Conservation (phyloP, 805 yeast genomes). For the Phaffomyces thermotolerans region DNA sequence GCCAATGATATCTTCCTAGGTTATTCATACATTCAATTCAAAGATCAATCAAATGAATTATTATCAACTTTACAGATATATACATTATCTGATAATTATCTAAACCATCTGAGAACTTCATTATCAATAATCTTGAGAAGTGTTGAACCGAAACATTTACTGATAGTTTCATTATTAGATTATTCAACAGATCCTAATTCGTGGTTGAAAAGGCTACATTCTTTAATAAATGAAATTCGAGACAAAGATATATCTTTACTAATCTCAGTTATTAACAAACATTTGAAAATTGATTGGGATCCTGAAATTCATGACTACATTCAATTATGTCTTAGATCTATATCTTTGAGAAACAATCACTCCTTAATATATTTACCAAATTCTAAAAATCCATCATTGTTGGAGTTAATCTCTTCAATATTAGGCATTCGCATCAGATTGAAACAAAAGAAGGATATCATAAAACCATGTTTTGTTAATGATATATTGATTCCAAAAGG, state of each 20-base stretch:
- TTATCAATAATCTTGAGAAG: not conserved
- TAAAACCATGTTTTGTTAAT: conserved; percentile 5
- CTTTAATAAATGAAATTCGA: not conserved
- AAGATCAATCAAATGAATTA: conserved; percentile 10
- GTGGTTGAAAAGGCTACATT: conserved; percentile 8
- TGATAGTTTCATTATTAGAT: conserved; percentile 14
- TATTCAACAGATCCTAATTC: conserved; percentile 10
- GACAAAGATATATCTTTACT: not conserved
- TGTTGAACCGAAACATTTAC: not conserved
- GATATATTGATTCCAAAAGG: conserved; percentile 38
- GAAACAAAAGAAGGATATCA: not conserved
- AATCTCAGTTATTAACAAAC: conserved; percentile 8
- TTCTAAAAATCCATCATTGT: not conserved
- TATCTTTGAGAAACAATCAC: conserved; percentile 6
- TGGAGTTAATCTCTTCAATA: conserved; percentile 7
- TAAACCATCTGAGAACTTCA: not conserved
- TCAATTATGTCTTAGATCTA: conserved; percentile 29
- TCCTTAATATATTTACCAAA: conserved; percentile 9
- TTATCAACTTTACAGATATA: conserved; percentile 15
- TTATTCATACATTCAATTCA: conserved; percentile 16
- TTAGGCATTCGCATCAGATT: conserved; percentile 5
- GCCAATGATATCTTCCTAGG: conserved; percentile 15
- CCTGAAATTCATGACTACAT: conserved; percentile 21
- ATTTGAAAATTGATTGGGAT: conserved; percentile 7
- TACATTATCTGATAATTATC: conserved; percentile 8